phyloP scores from a whole-genome alignment of 2,329 filamentous ascomycete species.

The Rhytidhysteron rufulum region DNA sequence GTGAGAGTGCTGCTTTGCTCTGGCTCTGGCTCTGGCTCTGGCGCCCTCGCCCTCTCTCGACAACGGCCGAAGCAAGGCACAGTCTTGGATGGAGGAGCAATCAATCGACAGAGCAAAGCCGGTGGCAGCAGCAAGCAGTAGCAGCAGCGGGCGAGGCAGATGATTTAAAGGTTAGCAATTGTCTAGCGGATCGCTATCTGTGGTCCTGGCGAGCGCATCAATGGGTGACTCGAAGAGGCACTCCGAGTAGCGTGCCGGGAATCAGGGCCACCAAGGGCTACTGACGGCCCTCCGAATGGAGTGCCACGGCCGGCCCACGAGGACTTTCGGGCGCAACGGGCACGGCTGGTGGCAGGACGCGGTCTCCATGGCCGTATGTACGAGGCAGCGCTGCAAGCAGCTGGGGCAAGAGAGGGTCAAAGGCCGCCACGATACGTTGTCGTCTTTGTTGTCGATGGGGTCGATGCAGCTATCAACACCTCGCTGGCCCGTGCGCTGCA shows the following conservation, averaged over 20 bases:
- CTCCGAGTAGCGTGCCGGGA: conserved; percentile 4
- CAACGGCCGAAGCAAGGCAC: background rate
- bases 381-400: background rate
- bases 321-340: no score
- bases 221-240: conserved; percentile 9
- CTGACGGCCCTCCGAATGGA: conserved; percentile 13
- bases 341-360: background rate
- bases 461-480: no score
- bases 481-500: no score
- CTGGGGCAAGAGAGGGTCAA: background rate
- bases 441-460: conserved; percentile 1
- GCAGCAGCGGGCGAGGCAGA: background rate
- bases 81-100: no score
- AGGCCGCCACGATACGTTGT: conserved; percentile 1
- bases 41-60: no score
- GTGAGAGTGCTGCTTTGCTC: no score
- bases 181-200: conserved; percentile 24
- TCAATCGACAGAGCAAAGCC: conserved; percentile 3
- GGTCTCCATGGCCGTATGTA: background rate
- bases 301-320: no score
- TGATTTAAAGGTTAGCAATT: conserved; percentile 2
- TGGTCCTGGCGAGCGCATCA: conserved; percentile 8
- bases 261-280: background rate
- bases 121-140: no score
- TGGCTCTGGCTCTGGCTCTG: no score